These are phyloP conservation scores for Trichophyton verrucosum DNA, from an alignment of 2,329 filamentous ascomycete species.

Conservation along the genomic window DNA sequence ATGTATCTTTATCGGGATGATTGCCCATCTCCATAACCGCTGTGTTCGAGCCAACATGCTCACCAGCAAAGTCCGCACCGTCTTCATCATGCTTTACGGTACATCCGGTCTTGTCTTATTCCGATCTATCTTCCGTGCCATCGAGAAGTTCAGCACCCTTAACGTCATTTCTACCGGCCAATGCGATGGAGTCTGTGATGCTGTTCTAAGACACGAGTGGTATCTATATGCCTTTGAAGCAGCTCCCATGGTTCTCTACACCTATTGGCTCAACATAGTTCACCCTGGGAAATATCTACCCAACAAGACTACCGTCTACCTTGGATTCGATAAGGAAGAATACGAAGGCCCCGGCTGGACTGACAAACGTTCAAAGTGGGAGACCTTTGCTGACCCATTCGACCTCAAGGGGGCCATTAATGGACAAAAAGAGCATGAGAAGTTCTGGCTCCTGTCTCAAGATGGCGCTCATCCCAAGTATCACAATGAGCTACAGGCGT, in stretches of 20 bases:
- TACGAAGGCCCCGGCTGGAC: constrained; percentile 24
- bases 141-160: constrained; percentile 23
- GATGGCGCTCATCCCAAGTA: background rate
- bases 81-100: constrained; percentile 27
- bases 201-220: constrained; percentile 25
- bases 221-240: constrained; percentile 28
- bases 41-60: constrained; percentile 17
- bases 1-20: constrained; percentile 18
- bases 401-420: constrained; percentile 19
- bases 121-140: constrained; percentile 26
- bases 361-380: constrained; percentile 18
- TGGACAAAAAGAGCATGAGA: constrained; percentile 19
- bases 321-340: constrained; percentile 21
- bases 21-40: constrained; percentile 20
- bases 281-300: constrained; percentile 27
- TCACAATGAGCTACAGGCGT: background rate
- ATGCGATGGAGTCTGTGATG: constrained; percentile 18
- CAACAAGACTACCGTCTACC: constrained; percentile 18
- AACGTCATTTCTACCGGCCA: constrained; percentile 9
- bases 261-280: constrained; percentile 26
- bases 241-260: constrained; percentile 26
- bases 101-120: constrained; percentile 24
- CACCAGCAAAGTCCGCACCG: constrained; percentile 20
- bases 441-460: constrained; percentile 18
- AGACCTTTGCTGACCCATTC: constrained; percentile 22